Evolutionary conservation across 805 yeast species (phyloP).

Genomic region (Debaryomyces maramus): DNA sequence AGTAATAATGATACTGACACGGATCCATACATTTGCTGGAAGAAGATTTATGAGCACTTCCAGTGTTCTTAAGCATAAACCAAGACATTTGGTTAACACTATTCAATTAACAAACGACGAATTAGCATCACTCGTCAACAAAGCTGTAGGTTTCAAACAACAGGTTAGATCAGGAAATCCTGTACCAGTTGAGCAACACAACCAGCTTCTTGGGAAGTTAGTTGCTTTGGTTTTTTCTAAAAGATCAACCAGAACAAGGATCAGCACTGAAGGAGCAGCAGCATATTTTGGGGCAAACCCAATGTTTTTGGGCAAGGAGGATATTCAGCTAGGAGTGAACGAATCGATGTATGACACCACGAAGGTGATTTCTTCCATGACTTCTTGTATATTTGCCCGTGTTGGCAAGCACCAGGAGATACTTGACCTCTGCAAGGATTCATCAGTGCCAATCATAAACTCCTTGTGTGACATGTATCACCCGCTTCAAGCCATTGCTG

Average conservation of each 20-base stretch:
- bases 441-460: conserved; percentile 88
- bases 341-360: conserved; percentile 89
- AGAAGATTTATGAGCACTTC: conserved; percentile 12
- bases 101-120: conserved; percentile 75
- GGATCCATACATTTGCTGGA: conserved; percentile 10
- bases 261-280: conserved; percentile 93
- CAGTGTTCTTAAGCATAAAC: conserved; percentile 15
- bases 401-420: conserved; percentile 86
- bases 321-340: conserved; percentile 94
- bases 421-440: conserved; percentile 69
- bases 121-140: conserved; percentile 64
- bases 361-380: conserved; percentile 90
- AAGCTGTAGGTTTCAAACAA: conserved; percentile 69
- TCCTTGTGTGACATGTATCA: conserved; percentile 91
- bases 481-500: conserved; percentile 95
- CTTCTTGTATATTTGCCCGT: conserved; percentile 95
- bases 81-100: conserved; percentile 80
- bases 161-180: conserved; percentile 56
- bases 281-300: conserved; percentile 93
- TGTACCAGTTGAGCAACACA: conserved; percentile 37
- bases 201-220: conserved; percentile 73
- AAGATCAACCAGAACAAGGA: conserved; percentile 93
- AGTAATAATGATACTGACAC: neutral
- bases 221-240: conserved; percentile 84
- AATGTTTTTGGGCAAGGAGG: conserved; percentile 94